Base-by-base conservation (phyloP, 108 stramenopile genomes). In the Nannochloropsis gaditana region DNA sequence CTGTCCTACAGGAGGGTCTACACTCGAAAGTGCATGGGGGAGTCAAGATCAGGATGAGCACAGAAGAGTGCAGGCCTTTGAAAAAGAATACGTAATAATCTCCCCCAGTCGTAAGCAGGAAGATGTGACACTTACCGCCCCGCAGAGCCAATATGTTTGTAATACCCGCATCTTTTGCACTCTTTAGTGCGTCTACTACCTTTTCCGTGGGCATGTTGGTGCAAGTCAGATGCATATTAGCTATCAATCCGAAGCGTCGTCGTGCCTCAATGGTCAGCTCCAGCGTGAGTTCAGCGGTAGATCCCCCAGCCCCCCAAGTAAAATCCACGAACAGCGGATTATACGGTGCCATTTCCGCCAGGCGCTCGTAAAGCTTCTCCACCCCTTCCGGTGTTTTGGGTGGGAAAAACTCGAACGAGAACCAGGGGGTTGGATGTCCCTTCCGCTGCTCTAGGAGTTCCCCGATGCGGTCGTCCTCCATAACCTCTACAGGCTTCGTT, bases 281-380 rank as follows among this genome's bases (percentile, higher is more conserved):
- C 84, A 99, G 84, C 10, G 96, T 96, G 43, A 99, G 92, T 5
- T 97, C 96, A 17, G 97, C 95, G 31, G 99, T 99, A 83, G 95
- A 96, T 21, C 99, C 99, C 44, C 99, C 99, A 43, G 99, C 99
- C 85, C 99, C 99, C 98, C 98, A 99, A 9, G 99, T 99, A 90
- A 98, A 93, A 89, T 99, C 99, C 50, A 94, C 94, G 91, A 96
- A 99, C 17, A 98, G 92, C 5, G 97, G 96, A 45, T 83, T 73
- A 19, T 45, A 11, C 3, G 45, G 11, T 6, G 11, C 11, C 31
- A 81, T 41, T 44, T 19, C 43, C 43, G 43, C 19, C 93, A 99
- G 94, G 19, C 97, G 95, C 44, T 94, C 93, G 84, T 95, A 91
- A 80, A 99, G 94, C 89, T 97, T 98, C 90, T 94, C 91, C 9